Percentiles rank a stretch among this genome's conserved stretches.
Evolutionary conservation across 179 eudicot genomes (phyloP).

Genomic region (Drosera spatulata): DNA sequence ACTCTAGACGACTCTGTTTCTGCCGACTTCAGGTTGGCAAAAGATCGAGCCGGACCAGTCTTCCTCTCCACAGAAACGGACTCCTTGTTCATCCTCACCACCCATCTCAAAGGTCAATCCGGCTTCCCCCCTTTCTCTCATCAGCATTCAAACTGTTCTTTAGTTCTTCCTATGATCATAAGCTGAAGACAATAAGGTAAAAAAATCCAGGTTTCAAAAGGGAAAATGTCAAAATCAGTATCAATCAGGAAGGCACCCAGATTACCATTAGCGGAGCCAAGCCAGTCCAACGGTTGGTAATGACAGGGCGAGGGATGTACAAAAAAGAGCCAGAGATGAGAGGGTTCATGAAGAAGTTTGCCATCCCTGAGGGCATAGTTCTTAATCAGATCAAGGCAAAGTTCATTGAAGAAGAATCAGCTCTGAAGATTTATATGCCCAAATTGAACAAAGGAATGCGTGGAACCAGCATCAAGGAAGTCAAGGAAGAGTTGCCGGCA

Average conservation of each 20-base stretch:
- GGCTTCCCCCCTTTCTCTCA: background rate
- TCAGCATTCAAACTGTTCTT: background rate
- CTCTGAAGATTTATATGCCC: slow-evolving; percentile 53
- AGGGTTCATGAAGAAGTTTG: slow-evolving; percentile 41
- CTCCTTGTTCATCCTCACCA: slow-evolving; percentile 47
- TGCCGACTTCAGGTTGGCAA: slow-evolving; percentile 33
- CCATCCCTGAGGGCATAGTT: slow-evolving; percentile 47
- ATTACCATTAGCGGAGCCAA: slow-evolving; percentile 47
- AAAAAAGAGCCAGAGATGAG: slow-evolving; percentile 22
- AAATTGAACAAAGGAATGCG: slow-evolving; percentile 34
- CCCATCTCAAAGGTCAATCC: slow-evolving; percentile 50
- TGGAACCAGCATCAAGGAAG: slow-evolving; percentile 34
- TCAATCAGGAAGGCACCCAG: slow-evolving; percentile 51
- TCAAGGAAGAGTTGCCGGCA: slow-evolving; percentile 9
- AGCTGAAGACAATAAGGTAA: too few species aligned
- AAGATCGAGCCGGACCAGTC: slow-evolving; percentile 33
- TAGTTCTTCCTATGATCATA: background rate
- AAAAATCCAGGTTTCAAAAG: slow-evolving; percentile 36
- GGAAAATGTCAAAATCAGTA: slow-evolving; percentile 40
- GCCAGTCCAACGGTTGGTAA: slow-evolving; percentile 40
- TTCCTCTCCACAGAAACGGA: slow-evolving; percentile 48
- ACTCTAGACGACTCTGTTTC: slow-evolving; percentile 24
- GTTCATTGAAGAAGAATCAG: slow-evolving; percentile 36
- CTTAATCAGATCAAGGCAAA: slow-evolving; percentile 45
- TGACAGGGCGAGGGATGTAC: slow-evolving; percentile 32